A percentile compares a stretch with the other conserved stretches of the same genome.
phyloP scores from a whole-genome alignment of 2,329 filamentous ascomycete species.

The Chaetomium strumarium region DNA sequence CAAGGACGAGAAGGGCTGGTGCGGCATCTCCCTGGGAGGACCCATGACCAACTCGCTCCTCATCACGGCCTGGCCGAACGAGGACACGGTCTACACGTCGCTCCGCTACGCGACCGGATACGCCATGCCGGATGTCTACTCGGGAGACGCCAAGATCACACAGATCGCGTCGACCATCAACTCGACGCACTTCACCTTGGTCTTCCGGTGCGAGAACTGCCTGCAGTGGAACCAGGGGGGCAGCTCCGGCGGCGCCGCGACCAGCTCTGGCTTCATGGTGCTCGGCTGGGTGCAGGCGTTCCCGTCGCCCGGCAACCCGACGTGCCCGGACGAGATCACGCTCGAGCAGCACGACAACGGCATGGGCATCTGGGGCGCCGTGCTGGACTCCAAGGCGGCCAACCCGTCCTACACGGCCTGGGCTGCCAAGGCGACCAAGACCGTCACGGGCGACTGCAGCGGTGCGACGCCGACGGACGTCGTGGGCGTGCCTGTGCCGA shows the following conservation, averaged over 20 bases:
- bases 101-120: constrained; percentile 51
- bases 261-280: constrained; percentile 28
- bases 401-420: constrained; percentile 29
- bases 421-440: constrained; percentile 31
- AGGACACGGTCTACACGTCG: constrained; percentile 43
- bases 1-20: constrained; percentile 42
- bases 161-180: constrained; percentile 50
- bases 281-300: constrained; percentile 47
- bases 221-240: constrained; percentile 42
- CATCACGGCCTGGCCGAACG: constrained; percentile 46
- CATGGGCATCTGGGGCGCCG: constrained; percentile 29
- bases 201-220: constrained; percentile 54
- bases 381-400: constrained; percentile 25
- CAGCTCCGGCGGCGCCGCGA: constrained; percentile 34
- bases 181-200: constrained; percentile 48
- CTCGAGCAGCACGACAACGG: constrained; percentile 32
- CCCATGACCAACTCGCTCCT: constrained; percentile 50
- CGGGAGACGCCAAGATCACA: constrained; percentile 51
- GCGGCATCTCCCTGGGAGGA: constrained; percentile 46
- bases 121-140: constrained; percentile 48
- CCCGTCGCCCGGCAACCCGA: constrained; percentile 32
- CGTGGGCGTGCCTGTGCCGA: constrained; percentile 31
- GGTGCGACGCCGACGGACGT: constrained; percentile 25
- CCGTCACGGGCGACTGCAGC: constrained; percentile 25
- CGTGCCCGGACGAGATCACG: constrained; percentile 28